A percentile compares a stretch with the other conserved stretches of the same genome.
These are phyloP conservation scores for Starmerella geochares DNA, from an alignment of 805 yeast genomes.

Conservation along the genomic window DNA sequence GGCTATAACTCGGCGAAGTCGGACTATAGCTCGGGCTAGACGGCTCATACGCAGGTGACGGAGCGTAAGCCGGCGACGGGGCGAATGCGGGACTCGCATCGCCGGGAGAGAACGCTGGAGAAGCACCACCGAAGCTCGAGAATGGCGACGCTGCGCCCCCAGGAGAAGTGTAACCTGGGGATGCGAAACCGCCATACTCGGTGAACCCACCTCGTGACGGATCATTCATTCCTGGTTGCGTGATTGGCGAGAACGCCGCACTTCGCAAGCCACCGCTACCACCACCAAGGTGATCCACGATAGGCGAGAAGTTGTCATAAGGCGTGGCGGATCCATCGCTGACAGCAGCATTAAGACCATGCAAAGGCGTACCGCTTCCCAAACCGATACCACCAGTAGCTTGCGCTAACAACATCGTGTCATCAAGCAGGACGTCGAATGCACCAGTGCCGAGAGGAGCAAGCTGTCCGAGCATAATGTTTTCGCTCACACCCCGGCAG, in stretches of 20 bases:
- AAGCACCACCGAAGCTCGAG: constrained; percentile 37
- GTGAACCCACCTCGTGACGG: constrained; percentile 72
- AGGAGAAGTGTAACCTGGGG: constrained; percentile 41
- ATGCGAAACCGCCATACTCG: constrained; percentile 65
- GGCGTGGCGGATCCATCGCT: constrained; percentile 84
- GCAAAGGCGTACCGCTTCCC: constrained; percentile 35
- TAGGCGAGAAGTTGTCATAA: constrained; percentile 57
- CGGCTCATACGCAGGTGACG: constrained; percentile 70
- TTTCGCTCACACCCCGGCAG: constrained; percentile 97
- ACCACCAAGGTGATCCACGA: constrained; percentile 28
- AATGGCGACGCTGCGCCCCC: constrained; percentile 40
- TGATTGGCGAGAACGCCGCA: constrained; percentile 82
- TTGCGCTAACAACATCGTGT: constrained; percentile 60
- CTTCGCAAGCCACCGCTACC: constrained; percentile 39
- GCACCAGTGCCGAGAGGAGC: constrained; percentile 99
- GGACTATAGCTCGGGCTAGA: constrained; percentile 49
- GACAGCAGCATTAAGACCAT: constrained; percentile 27
- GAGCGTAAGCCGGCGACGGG: constrained; percentile 59
- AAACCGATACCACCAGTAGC: constrained; percentile 29
- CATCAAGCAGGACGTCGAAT: constrained; percentile 91
- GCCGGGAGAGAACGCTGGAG: constrained; percentile 55
- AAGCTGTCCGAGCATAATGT: constrained; percentile 93
- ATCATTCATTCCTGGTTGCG: constrained; percentile 70
- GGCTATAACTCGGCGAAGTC: constrained; percentile 61
- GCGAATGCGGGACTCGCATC: constrained; percentile 61